Evolutionary conservation across 169 alveolate genomes (phyloP).

Genomic region (Babesia ovis): DNA sequence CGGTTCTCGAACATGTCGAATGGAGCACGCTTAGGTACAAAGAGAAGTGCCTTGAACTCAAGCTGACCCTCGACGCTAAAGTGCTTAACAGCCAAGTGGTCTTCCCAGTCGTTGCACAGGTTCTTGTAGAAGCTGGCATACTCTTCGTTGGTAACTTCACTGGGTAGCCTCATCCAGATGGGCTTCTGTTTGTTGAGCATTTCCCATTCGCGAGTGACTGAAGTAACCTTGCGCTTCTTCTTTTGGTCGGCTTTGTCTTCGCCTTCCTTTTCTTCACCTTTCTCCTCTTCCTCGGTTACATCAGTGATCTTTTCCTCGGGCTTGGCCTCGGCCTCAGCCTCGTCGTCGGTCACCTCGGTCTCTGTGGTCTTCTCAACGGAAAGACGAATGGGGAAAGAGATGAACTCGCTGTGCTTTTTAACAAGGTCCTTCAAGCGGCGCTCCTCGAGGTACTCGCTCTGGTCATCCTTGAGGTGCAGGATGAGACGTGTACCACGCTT

Average conservation of each 20-base stretch:
- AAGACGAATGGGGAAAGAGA: constrained; percentile 98
- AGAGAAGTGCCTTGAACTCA: constrained; percentile 98
- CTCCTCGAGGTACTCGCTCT: constrained; percentile 97
- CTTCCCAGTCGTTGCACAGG: constrained; percentile 99
- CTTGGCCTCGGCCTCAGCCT: constrained; percentile 84
- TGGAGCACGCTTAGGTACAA: constrained; percentile 99
- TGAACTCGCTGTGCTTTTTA: constrained; percentile 99
- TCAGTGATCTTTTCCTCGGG: constrained; percentile 71
- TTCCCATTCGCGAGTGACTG: constrained; percentile 96
- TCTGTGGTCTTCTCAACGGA: constrained; percentile 96
- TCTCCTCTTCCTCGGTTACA: constrained; percentile 68
- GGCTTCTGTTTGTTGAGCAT: constrained; percentile 98
- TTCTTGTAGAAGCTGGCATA: constrained; percentile 98
- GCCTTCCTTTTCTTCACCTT: constrained; percentile 81
- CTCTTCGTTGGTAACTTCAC: constrained; percentile 98
- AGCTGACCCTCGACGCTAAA: constrained; percentile 99
- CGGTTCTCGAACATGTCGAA: constrained; percentile 99
- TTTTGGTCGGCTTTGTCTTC: constrained; percentile 77
- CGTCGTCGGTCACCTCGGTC: constrained; percentile 97
- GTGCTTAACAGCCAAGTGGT: constrained; percentile 97
- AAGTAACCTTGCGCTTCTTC: constrained; percentile 97
- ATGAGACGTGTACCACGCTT: constrained; percentile 96
- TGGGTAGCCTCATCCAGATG: constrained; percentile 98
- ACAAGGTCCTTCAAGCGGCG: constrained; percentile 96
- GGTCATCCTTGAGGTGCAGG: constrained; percentile 96